A percentile compares a stretch with the other conserved stretches of the same genome.
Evolutionary conservation across 2,329 filamentous ascomycete genomes (phyloP).

Genomic region (Pseudovirgaria hyperparasitica): DNA sequence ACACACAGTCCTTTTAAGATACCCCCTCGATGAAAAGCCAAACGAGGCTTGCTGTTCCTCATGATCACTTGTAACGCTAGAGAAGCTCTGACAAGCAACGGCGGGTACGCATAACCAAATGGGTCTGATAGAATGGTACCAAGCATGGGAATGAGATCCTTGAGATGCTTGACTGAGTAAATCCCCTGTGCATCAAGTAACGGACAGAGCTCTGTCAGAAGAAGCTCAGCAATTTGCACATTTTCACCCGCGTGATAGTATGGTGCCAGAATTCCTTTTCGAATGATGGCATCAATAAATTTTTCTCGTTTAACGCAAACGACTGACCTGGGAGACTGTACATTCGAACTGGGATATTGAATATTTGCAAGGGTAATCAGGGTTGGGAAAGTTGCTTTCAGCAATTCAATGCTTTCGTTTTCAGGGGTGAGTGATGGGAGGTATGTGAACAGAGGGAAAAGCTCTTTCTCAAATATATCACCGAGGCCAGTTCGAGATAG

Average conservation of each 20-base stretch:
- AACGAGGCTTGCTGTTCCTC: constrained; percentile 54
- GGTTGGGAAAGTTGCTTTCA: constrained; percentile 53
- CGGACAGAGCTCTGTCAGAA: constrained; percentile 38
- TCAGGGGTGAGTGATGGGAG: constrained; percentile 68
- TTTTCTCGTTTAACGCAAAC: constrained; percentile 9
- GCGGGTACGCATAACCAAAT: constrained; percentile 45
- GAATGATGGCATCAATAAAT: constrained; percentile 32
- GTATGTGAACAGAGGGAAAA: constrained; percentile 61
- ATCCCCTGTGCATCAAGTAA: constrained; percentile 48
- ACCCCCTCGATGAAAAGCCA: constrained; percentile 49
- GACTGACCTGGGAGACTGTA: constrained; percentile 1
- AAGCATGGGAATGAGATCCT: constrained; percentile 56
- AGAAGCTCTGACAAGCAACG: constrained; percentile 41
- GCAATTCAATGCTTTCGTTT: constrained; percentile 51
- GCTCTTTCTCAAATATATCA: constrained; percentile 53
- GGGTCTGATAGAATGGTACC: constrained; percentile 54
- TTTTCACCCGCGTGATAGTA: constrained; percentile 43
- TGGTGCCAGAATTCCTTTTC: constrained; percentile 29
- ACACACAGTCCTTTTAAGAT: constrained; percentile 45
- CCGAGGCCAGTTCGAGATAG: constrained; percentile 52
- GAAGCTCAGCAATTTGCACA: constrained; percentile 40
- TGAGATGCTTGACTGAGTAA: constrained; percentile 53
- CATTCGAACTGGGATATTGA: constrained; percentile 18
- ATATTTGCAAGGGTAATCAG: constrained; percentile 45
- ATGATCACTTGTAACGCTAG: constrained; percentile 46